Base-by-base conservation (phyloP, 2,329 filamentous ascomycete species). In the Calonectria pteridis region DNA sequence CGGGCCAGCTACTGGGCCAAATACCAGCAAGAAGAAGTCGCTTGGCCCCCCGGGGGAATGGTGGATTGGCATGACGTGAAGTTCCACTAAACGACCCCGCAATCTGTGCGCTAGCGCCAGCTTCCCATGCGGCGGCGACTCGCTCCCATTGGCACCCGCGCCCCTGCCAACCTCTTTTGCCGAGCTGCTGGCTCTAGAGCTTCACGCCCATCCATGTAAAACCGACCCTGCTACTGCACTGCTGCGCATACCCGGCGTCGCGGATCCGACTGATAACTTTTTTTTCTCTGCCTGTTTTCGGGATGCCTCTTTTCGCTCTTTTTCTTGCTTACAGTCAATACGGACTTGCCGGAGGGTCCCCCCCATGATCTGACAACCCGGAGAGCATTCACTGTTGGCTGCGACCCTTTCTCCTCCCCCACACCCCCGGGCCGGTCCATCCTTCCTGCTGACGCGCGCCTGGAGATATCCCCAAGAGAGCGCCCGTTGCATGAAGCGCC, bases 11-110 rank as follows among this genome's bases (percentile, higher is more conserved):
- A n/a, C n/a, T n/a, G n/a, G 20, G 31, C 31, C 55, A 62, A 40
- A 40, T 59, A 59, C 55, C 55, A n/a, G 33, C 23, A 16, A 33
- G 28, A n/a, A 46, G 43, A 46, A 10, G 33, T 37, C 33, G 55
- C 55, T 40, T 40, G 53, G n/a, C 31, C 31, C 35, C 33, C 53
- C 31, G 53, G 53, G 35, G 33, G 40, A 43, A 40, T 37, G n/a
- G 31, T 62, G 55, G 55, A 23, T 29, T 29, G 35, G 40, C 59
- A 71, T 71, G 69, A 71, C 69, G 69, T 71, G 63, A 62, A 67
- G 62, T 37, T 29, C 69, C 69, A 71, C 62, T 51, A 20, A 62
- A 49, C 20, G 62, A 67, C 69, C 62, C 63, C 63, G 51, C 69
- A 67, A 46, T 58, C 55, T 43, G 55, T 62, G 31, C 23, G 33